phyloP scores from a whole-genome alignment of 75 land plant genomes.

The Selaginella tamariscina region DNA sequence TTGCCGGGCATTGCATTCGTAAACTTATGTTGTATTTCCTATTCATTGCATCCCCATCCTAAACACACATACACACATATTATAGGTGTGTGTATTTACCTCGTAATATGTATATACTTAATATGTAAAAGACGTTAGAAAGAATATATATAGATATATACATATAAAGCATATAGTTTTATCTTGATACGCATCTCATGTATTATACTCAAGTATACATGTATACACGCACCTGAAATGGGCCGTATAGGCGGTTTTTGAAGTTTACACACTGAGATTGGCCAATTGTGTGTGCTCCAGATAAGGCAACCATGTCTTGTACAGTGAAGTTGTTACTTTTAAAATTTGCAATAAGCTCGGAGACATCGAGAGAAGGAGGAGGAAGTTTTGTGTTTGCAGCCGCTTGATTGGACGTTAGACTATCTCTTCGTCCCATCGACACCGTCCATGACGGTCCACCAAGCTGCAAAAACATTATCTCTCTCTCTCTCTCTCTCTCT shows the following conservation, averaged over 20 bases:
- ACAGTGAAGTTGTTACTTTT: neutral
- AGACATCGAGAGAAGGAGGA: neutral
- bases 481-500: too few species aligned
- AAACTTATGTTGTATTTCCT: too few species aligned
- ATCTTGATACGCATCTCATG: slow-evolving; percentile 35
- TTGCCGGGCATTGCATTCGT: neutral
- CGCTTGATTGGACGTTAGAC: neutral
- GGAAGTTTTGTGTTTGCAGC: slow-evolving; percentile 3
- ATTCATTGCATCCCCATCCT: too few species aligned
- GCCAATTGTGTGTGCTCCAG: slow-evolving; percentile 8
- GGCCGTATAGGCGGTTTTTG: neutral
- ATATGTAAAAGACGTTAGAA: neutral
- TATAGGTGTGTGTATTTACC: neutral
- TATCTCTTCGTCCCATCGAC: neutral
- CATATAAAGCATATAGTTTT: neutral
- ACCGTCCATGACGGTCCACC: neutral
- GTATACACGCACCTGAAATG: too few species aligned
- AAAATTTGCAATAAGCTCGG: slow-evolving; percentile 3
- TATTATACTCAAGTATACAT: neutral
- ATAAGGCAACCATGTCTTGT: neutral
- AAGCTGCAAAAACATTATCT: neutral
- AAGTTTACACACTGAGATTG: neutral
- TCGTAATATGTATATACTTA: neutral
- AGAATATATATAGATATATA: neutral
- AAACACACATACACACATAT: too few species aligned